These are phyloP conservation scores for Mycena polygramma DNA, from an alignment of 768 basidiomycete species.

Conservation along the genomic window DNA sequence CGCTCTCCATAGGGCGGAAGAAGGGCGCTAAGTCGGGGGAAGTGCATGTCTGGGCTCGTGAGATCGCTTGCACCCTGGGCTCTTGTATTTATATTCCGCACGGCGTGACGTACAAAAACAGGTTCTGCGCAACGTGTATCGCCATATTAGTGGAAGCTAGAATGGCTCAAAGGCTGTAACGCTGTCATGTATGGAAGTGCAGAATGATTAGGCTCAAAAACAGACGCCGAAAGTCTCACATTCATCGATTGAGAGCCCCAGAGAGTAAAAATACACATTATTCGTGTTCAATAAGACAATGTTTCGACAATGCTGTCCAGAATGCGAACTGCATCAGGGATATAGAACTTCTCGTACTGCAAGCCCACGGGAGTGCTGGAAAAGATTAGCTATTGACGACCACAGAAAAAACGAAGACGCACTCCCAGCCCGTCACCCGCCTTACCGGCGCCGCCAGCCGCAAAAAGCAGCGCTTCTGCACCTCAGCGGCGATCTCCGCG, in stretches of 20 bases:
- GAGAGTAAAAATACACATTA: constrained; percentile 16
- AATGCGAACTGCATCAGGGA: constrained; percentile 88
- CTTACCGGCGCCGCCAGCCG: constrained; percentile 90
- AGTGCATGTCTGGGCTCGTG: too few species aligned
- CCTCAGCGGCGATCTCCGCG: constrained; percentile 91
- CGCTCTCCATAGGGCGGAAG: background rate
- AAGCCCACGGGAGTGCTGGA: constrained; percentile 84
- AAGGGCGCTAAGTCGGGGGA: background rate
- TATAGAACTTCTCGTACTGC: constrained; percentile 92
- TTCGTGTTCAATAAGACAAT: constrained; percentile 66
- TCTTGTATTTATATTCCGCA: too few species aligned
- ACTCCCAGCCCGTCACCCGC: constrained; percentile 95
- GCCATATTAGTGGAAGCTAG: too few species aligned
- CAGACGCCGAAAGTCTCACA: too few species aligned
- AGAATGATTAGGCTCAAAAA: background rate
- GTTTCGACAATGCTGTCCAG: constrained; percentile 90
- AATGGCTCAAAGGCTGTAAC: too few species aligned
- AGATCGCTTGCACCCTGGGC: too few species aligned
- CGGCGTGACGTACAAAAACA: too few species aligned
- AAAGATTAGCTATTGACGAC: constrained; percentile 4
- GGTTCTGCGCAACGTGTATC: too few species aligned
- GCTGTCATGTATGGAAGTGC: too few species aligned
- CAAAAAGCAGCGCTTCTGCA: constrained; percentile 91
- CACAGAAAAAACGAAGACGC: constrained; percentile 52
- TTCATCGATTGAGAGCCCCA: background rate